Evolutionary conservation across 805 yeast genomes (phyloP).

Genomic region (Saturnispora hagleri): DNA sequence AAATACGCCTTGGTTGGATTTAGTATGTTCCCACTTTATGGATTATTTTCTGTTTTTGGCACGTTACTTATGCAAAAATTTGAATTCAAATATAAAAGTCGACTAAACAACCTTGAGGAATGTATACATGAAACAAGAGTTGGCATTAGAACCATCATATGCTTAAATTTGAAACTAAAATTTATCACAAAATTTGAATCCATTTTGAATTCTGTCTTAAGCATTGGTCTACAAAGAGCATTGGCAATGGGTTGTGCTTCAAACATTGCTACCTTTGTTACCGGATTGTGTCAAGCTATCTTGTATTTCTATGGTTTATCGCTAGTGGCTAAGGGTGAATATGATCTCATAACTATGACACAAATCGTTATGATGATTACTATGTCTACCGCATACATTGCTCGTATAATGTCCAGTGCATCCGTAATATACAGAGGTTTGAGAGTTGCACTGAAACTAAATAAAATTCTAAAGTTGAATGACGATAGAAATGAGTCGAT

Average conservation of each 20-base stretch:
- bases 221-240: conserved; percentile 43
- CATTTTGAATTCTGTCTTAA: conserved; percentile 26
- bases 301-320: conserved; percentile 73
- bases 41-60: conserved; percentile 30
- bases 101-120: conserved; percentile 46
- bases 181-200: conserved; percentile 34
- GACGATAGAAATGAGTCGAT: conserved; percentile 30
- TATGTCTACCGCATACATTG: conserved; percentile 62
- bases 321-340: conserved; percentile 52
- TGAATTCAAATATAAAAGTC: conserved; percentile 53
- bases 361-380: conserved; percentile 63
- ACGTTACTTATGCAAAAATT: conserved; percentile 28
- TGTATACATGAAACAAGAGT: conserved; percentile 41
- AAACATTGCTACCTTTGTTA: conserved; percentile 45
- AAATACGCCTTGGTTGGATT: conserved; percentile 75
- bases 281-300: conserved; percentile 57
- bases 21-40: conserved; percentile 62
- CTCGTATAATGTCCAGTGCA: conserved; percentile 49
- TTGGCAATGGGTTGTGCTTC: conserved; percentile 58
- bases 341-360: conserved; percentile 49
- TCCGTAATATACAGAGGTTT: conserved; percentile 79
- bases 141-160: conserved; percentile 56
- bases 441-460: conserved; percentile 52
- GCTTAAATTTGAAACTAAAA: conserved; percentile 41
- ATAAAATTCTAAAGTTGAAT: conserved; percentile 26